Percentiles rank a stretch among this genome's conserved stretches.
phyloP scores from a whole-genome alignment of 768 basidiomycete genomes.

The Stropharia rugosoannulata region DNA sequence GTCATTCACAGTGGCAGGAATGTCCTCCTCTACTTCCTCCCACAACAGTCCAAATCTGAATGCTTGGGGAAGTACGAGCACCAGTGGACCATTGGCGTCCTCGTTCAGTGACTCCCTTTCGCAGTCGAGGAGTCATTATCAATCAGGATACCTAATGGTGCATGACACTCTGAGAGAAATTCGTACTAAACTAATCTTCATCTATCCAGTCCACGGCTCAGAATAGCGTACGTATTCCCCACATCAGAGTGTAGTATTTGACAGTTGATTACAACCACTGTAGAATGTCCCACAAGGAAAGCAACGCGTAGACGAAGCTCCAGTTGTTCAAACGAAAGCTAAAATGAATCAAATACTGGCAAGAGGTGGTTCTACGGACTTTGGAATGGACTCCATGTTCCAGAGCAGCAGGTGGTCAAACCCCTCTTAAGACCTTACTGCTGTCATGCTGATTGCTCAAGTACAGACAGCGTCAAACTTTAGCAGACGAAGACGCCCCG shows the following conservation, averaged over 20 bases:
- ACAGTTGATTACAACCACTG: constrained; percentile 5
- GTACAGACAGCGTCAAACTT: constrained; percentile 55
- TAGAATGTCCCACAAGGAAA: constrained; percentile 51
- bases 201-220: constrained; percentile 57
- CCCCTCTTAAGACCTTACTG: background rate
- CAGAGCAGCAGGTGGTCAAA: constrained; percentile 56
- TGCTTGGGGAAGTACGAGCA: constrained; percentile 51
- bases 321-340: constrained; percentile 77
- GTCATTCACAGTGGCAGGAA: constrained; percentile 58
- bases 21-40: constrained; percentile 48
- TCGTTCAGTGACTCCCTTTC: constrained; percentile 67
- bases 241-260: background rate
- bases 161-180: constrained; percentile 16
- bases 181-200: background rate
- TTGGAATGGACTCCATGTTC: constrained; percentile 86
- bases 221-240: constrained; percentile 42
- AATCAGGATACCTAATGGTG: constrained; percentile 81
- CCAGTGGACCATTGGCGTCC: constrained; percentile 41
- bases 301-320: constrained; percentile 70
- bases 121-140: constrained; percentile 76
- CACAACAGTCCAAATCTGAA: constrained; percentile 50
- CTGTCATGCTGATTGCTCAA: background rate
- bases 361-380: constrained; percentile 64
- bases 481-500: constrained; percentile 79
- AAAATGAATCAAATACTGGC: constrained; percentile 73